Evolutionary conservation across 805 yeast genomes (phyloP), one percentile per base, ranked within the genome.

Genomic region (Saturnispora quitensis): DNA sequence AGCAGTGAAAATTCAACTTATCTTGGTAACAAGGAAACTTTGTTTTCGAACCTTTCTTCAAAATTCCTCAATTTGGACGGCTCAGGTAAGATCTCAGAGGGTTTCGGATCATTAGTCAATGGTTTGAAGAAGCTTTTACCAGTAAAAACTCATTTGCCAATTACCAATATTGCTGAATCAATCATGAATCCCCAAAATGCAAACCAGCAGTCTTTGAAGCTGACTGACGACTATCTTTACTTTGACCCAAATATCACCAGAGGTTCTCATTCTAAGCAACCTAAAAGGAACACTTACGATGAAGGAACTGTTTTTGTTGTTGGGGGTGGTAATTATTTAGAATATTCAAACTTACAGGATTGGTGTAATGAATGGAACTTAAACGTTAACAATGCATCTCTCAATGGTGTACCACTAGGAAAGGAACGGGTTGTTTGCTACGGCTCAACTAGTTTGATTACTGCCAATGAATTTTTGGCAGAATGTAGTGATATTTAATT

Each of bases 271-370:
- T 82, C 96, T 3, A 82, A 85, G 60, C 91, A 90, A 36, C 97
- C 97, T 38, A 85, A 81, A 66, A 80, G 96, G 62, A 86, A 84
- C 58, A 72, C 83, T 10, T 89, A 87, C 66, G 81, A 81, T 53
- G 93, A 89, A 58, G 81, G 95, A 1, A 71, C 88, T 47, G 96
- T 93, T 20, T 93, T 93, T 66, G 88, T 90, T 49, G 90, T 93
- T 51, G 99, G 99, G 25, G 99, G 99, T 35, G 98, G 98, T 46
- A 90, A 88, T 67, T 93, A 89, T 65, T 71, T 87, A 56, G 99
- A 93, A 70, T 93, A 91, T 65, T 95, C 90, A 54, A 91, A 91
- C 62, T 76, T 93, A 62, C 95, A 88, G 67, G 96, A 90, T 66
- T 90, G 96, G 95, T 71, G 73, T 40, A 68, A 62, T 48, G 55